Base-by-base conservation (phyloP, 2,329 filamentous ascomycete genomes). In the Aspergillus sp. region DNA sequence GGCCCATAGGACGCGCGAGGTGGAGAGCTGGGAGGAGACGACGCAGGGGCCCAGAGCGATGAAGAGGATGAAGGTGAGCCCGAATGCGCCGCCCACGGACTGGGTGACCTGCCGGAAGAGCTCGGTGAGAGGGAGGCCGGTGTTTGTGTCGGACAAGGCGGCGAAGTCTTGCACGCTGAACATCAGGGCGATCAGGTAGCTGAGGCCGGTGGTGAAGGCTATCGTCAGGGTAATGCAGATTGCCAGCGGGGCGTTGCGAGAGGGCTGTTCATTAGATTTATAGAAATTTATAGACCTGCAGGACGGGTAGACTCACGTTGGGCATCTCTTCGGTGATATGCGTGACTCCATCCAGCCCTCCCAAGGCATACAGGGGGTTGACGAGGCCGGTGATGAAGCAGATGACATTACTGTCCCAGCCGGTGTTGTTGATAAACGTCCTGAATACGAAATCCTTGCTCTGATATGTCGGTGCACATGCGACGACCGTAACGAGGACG, bases 321-420 rank as follows among this genome's bases (percentile, higher is more conserved):
- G 47, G 47, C 51, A 54, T 55, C 22, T 58, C 56, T 19, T 58
- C 56, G 3, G 56, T 55, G 22, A 58, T 54, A 17, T 58, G 56
- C 15, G 47, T 58, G 13, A 55, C n/a, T 4, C 51, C 51, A 19
- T 58, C 56, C 8, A 58, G 27, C 0, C 56, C 56, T 9, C 51
- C 56, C 8, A 55, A 22, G 17, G 40, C 51, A n/a, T 58, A 55
- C 4, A 55, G 40, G 2, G 56, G 56, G 33, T 54, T 55, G 42
- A 58, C 56, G 1, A 58, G 56, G 2, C 56, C 56, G 5, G 56
- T 58, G 51, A 58, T 54, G 19, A 58, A 58, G 24, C 40, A 51
- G n/a, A 58, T 58, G 40, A 49, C 56, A 40, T 55, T 58, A 42
- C 34, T 55, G 22, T 37, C 42, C 56, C 56, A 58, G 15, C 56